phyloP scores from a whole-genome alignment of 2,329 filamentous ascomycete genomes.

The Colletotrichum paranaense region DNA sequence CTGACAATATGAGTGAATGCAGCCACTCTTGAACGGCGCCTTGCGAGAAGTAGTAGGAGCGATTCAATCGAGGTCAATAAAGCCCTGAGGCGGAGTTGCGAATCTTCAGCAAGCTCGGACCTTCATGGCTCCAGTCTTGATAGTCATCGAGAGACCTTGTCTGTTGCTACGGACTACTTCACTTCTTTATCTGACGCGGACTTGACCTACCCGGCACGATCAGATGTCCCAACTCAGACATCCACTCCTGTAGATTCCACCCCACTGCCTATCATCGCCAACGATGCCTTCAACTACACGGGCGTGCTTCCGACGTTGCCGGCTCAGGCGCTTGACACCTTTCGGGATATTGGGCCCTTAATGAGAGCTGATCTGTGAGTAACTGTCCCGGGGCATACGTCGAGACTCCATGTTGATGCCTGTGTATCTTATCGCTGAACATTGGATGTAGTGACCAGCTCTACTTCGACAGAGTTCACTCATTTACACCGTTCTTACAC shows the following conservation, averaged over 20 bases:
- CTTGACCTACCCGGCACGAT: neutral
- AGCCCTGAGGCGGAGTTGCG: neutral
- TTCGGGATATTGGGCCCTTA: neutral
- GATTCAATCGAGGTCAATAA: neutral
- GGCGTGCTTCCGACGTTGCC: neutral
- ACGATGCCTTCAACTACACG: neutral
- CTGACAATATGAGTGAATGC: neutral
- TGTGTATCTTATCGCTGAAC: neutral
- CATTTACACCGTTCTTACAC: neutral
- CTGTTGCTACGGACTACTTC: neutral
- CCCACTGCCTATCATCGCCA: neutral
- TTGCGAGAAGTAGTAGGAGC: neutral
- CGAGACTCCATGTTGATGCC: neutral
- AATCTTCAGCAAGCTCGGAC: neutral
- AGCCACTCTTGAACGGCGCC: neutral
- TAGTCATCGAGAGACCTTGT: neutral
- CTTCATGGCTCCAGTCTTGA: neutral
- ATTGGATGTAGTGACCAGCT: neutral
- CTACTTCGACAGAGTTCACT: neutral
- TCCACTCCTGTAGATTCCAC: neutral
- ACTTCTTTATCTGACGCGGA: neutral
- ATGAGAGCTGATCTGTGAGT: neutral
- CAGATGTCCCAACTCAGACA: neutral
- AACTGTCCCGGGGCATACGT: neutral
- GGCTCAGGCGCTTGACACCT: too few species aligned